phyloP scores from a whole-genome alignment of 495 filamentous ascomycete species.

The Talaromyces wortmannii region DNA sequence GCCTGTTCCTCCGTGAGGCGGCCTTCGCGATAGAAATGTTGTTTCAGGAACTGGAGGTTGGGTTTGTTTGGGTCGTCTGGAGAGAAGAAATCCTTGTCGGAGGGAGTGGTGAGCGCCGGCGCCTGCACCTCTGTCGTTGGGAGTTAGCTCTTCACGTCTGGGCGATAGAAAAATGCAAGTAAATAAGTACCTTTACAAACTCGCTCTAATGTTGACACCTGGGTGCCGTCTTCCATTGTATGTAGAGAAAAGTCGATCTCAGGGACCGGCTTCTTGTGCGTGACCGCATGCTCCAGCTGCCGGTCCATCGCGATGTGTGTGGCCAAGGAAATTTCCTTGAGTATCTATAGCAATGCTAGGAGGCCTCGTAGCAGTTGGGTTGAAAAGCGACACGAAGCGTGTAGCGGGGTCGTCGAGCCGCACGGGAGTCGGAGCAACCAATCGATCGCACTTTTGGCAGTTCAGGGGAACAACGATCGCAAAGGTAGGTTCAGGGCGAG shows the following conservation, averaged over 20 bases:
- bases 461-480: not conserved
- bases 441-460: not conserved
- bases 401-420: not conserved
- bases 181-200: constrained; percentile 79
- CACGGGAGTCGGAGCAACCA: not conserved
- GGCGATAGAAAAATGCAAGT: not conserved
- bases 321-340: not conserved
- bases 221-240: constrained; percentile 91
- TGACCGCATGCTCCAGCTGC: constrained; percentile 63
- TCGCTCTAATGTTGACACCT: constrained; percentile 90
- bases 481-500: not conserved
- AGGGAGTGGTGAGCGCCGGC: constrained; percentile 83
- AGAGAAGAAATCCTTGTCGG: constrained; percentile 72
- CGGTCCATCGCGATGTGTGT: constrained; percentile 25
- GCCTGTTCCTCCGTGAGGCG: constrained; percentile 96
- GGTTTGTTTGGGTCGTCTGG: constrained; percentile 82
- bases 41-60: constrained; percentile 88
- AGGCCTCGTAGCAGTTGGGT: not conserved
- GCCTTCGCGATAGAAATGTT: constrained; percentile 96
- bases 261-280: constrained; percentile 85
- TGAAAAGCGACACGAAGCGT: not conserved
- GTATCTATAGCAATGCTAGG: not conserved
- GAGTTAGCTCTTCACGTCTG: constrained; percentile 5
- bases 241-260: constrained; percentile 98
- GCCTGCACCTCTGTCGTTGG: constrained; percentile 77